phyloP scores from a whole-genome alignment of 495 filamentous ascomycete species.

The Penicillium chermesinum region DNA sequence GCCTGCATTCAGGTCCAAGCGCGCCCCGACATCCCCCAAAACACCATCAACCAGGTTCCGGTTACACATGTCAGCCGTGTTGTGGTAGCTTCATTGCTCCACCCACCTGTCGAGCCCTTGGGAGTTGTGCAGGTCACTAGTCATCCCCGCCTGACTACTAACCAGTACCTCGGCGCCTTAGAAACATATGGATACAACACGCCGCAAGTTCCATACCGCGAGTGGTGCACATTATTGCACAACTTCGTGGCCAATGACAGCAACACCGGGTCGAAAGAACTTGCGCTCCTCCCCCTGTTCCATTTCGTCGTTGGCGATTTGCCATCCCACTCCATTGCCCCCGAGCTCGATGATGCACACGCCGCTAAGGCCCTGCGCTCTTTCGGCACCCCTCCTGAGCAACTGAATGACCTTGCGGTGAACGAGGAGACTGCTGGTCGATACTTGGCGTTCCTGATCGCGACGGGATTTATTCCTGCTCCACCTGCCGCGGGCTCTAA shows the following conservation, averaged over 20 bases:
- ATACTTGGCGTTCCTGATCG: slow-evolving; percentile 68
- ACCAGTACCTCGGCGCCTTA: slow-evolving; percentile 67
- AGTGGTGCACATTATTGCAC: background rate
- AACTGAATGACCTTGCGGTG: slow-evolving; percentile 37
- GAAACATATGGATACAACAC: slow-evolving; percentile 73
- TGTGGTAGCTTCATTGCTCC: slow-evolving; percentile 66
- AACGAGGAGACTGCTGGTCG: slow-evolving; percentile 63
- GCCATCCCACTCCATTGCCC: slow-evolving; percentile 70
- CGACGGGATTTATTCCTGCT: slow-evolving; percentile 67
- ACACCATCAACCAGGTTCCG: slow-evolving; percentile 88
- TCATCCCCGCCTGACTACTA: slow-evolving; percentile 75
- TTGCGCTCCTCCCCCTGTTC: slow-evolving; percentile 53
- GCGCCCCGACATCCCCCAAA: slow-evolving; percentile 66
- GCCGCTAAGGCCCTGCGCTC: slow-evolving; percentile 58
- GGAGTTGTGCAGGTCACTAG: slow-evolving; percentile 73
- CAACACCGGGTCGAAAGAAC: slow-evolving; percentile 50
- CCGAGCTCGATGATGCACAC: slow-evolving; percentile 74
- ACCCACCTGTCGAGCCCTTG: slow-evolving; percentile 47
- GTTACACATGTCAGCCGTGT: slow-evolving; percentile 78
- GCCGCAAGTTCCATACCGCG: slow-evolving; percentile 59
- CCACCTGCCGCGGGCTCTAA: slow-evolving; percentile 34
- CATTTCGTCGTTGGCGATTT: slow-evolving; percentile 80
- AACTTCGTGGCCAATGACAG: slow-evolving; percentile 45
- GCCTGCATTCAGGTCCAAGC: slow-evolving; percentile 75
- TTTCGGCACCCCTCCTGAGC: slow-evolving; percentile 38